A percentile compares a stretch with the other conserved stretches of the same genome.
phyloP scores from a whole-genome alignment of 2,329 filamentous ascomycete species.

The Pseudogymnoascus sp. region DNA sequence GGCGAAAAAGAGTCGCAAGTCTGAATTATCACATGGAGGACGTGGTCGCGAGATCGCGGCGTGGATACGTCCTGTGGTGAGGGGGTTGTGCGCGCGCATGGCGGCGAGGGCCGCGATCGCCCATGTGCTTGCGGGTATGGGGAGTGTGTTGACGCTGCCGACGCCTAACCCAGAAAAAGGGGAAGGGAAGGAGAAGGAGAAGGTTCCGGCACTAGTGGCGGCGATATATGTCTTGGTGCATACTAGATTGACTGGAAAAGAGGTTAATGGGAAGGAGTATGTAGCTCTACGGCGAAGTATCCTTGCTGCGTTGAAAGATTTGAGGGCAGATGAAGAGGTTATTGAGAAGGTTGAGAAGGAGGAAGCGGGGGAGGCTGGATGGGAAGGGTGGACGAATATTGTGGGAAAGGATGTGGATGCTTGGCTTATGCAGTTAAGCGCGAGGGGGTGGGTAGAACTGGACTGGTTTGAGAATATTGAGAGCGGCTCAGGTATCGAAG shows the following conservation, averaged over 20 bases:
- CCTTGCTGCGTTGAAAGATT: slow-evolving; percentile 33
- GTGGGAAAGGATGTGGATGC: slow-evolving; percentile 49
- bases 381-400: slow-evolving; percentile 44
- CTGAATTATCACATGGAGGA: slow-evolving; percentile 17
- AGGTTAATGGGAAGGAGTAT: slow-evolving; percentile 35
- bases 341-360: slow-evolving; percentile 36
- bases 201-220: slow-evolving; percentile 47
- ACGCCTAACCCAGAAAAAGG: slow-evolving; percentile 12
- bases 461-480: slow-evolving; percentile 53
- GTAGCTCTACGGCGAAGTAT: slow-evolving; percentile 39
- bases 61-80: slow-evolving; percentile 64
- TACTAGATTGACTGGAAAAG: slow-evolving; percentile 35
- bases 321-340: slow-evolving; percentile 31
- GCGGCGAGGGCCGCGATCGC: slow-evolving; percentile 54
- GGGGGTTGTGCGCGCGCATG: slow-evolving; percentile 55
- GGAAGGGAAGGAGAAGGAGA: slow-evolving; percentile 33
- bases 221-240: slow-evolving; percentile 54
- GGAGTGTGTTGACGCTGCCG: slow-evolving; percentile 34
- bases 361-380: slow-evolving; percentile 38
- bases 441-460: slow-evolving; percentile 38
- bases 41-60: slow-evolving; percentile 34
- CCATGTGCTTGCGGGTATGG: slow-evolving; percentile 67
- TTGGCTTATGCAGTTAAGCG: slow-evolving; percentile 49
- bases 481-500: slow-evolving; percentile 20
- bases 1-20: slow-evolving; percentile 16